Evolutionary conservation across 2,329 filamentous ascomycete species (phyloP), one percentile per base, ranked within the genome.

Genomic region (Fusarium pilosicola): DNA sequence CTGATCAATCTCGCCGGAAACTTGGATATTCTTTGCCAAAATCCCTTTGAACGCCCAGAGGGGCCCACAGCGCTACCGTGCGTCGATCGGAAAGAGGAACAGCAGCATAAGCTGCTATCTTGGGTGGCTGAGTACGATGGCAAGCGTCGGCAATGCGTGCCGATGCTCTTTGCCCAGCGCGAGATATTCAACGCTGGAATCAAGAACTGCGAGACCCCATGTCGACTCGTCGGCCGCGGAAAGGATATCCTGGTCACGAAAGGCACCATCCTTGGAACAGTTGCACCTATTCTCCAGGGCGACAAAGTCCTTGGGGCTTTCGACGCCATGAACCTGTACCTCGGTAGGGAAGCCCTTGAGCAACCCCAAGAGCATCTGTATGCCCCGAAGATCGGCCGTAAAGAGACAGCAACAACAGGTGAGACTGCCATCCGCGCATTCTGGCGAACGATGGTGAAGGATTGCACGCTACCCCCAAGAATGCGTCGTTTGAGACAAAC

Each of bases 11-110:
- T 73, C 0, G 38, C 66, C 0, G 34, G 39, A 0, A 49, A 74
- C n/a, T 48, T 74, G 1, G 71, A 74, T 8, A 63, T 68, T 1
- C 24, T 74, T 13, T 73, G 71, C n/a, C 71, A 73, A 13, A 73
- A 39, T 1, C 70, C 66, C 5, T 73, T 71, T 10, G 70, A 74
- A 7, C 39, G 36, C 2, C 13, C 6, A 2, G 7, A 10, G 6
- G 41, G 65, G 1, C 59, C 41, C 2, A 45, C 8, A 4, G 11
- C 28, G 0, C 34, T 70, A 4, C 20, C n/a, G n/a, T n/a, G n/a
- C n/a, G n/a, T n/a, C n/a, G n/a, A n/a, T n/a, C n/a, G n/a, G n/a
- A n/a, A 20, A 17, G 4, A 28, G 4, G 14, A 8, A 1, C 8
- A 24, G 18, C 9, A 2, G n/a, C 11, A 12, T 5, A 11, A 11